phyloP scores from a whole-genome alignment of 768 basidiomycete genomes.

The Agaricus subrufescens region DNA sequence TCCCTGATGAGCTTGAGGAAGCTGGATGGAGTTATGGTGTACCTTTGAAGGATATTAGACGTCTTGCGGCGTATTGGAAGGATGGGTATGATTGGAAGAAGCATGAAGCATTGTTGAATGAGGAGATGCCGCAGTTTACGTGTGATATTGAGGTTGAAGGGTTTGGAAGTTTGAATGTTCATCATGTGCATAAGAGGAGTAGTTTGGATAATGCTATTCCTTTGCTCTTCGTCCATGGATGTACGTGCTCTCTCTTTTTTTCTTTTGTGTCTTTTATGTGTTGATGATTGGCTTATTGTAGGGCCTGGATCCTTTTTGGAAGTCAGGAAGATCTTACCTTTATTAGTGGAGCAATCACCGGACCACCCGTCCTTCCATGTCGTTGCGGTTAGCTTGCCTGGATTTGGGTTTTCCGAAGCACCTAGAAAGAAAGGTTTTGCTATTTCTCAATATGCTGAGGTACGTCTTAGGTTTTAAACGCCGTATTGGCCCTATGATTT shows the following conservation, averaged over 20 bases:
- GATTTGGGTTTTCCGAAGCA: slow-evolving; percentile 57
- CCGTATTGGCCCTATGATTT: background rate
- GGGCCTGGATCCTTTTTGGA: slow-evolving; percentile 62
- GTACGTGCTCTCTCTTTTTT: slow-evolving; percentile 20
- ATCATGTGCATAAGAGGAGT: slow-evolving; percentile 55
- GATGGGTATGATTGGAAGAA: slow-evolving; percentile 49
- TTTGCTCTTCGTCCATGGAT: slow-evolving; percentile 43
- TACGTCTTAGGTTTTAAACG: slow-evolving; percentile 11
- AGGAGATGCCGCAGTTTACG: slow-evolving; percentile 49
- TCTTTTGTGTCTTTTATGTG: background rate
- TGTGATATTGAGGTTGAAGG: slow-evolving; percentile 43
- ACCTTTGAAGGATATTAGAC: slow-evolving; percentile 41
- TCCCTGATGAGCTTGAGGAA: slow-evolving; percentile 41
- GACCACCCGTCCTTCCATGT: slow-evolving; percentile 57
- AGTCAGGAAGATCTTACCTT: slow-evolving; percentile 50
- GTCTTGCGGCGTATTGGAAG: slow-evolving; percentile 42
- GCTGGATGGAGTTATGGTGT: slow-evolving; percentile 35
- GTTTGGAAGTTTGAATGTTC: slow-evolving; percentile 39
- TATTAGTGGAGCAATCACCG: slow-evolving; percentile 37
- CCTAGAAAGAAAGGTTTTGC: slow-evolving; percentile 47
- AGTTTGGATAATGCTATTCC: slow-evolving; percentile 35
- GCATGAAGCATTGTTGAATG: slow-evolving; percentile 45
- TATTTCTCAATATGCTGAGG: slow-evolving; percentile 48
- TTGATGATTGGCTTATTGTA: slow-evolving; percentile 16
- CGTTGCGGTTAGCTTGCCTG: slow-evolving; percentile 54